Conservation (phyloP, 176 grass and related monocot species). For the Carex littledalei region DNA sequence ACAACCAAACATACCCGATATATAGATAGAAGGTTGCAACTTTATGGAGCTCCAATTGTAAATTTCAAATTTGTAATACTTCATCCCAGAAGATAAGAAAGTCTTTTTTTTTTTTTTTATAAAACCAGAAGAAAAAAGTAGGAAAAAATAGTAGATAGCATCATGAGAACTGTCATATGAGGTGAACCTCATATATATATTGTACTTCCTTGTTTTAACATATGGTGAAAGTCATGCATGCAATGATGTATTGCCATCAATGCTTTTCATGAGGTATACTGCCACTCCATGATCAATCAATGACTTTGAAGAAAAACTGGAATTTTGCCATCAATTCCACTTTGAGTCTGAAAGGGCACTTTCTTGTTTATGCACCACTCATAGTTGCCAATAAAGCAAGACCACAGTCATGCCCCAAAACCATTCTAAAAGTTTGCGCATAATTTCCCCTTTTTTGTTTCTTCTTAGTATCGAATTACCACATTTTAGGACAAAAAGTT, state of each 20-base stretch:
- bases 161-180: background rate
- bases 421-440: too few relatives aligned
- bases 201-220: background rate
- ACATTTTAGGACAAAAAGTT: too few relatives aligned
- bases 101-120: too few relatives aligned
- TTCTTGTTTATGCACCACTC: background rate
- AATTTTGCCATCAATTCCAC: background rate
- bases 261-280: background rate
- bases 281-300: slow-evolving; percentile 6
- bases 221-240: slow-evolving; percentile 1
- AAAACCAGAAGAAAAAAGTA: too few relatives aligned
- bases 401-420: background rate
- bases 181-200: background rate
- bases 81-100: background rate
- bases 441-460: too few relatives aligned
- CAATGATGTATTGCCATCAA: slow-evolving; percentile 2
- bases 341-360: background rate
- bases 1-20: too few relatives aligned
- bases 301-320: background rate
- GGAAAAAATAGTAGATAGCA: background rate
- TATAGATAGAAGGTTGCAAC: background rate
- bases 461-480: too few relatives aligned
- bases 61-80: background rate
- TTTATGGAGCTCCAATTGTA: background rate
- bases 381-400: background rate